Percentiles rank a stretch among this genome's conserved stretches.
Evolutionary conservation across 345 rosid species (phyloP).

Genomic region (Barbarea vulgaris): DNA sequence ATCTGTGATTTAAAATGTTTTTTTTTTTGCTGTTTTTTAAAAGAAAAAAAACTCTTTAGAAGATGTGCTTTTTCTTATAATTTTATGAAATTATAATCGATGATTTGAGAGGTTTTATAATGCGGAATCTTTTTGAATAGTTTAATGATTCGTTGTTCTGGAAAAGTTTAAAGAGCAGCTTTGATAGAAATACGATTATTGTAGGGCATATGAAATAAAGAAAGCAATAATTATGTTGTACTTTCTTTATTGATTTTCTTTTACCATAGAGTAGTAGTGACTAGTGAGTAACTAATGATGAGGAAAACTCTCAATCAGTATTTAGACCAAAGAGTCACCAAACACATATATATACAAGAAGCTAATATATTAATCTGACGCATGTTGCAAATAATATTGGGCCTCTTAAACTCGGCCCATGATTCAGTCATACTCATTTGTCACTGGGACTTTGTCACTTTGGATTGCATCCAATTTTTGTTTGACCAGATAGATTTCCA

Average conservation of each 20-base stretch:
- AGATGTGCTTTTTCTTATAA: slow-evolving; percentile 8
- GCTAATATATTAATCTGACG: neutral
- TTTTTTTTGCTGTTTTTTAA: neutral
- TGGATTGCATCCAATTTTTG: neutral
- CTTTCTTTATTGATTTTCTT: neutral
- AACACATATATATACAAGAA: too few relatives aligned
- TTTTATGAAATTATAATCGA: slow-evolving; percentile 16
- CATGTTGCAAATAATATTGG: neutral
- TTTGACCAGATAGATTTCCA: too few relatives aligned
- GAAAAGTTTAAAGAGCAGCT: neutral
- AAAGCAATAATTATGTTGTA: neutral
- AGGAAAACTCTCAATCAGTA: neutral
- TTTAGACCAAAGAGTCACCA: neutral
- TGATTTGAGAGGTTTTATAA: slow-evolving; percentile 1
- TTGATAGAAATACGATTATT: neutral
- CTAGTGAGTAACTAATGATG: neutral
- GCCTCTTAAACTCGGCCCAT: neutral
- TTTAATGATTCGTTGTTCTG: slow-evolving; percentile 1
- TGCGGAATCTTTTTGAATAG: slow-evolving; percentile 26
- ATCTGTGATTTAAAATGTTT: slow-evolving; percentile 1
- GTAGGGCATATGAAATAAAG: slow-evolving; percentile 16
- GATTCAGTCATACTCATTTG: too few relatives aligned
- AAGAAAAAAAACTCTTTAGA: slow-evolving; percentile 25
- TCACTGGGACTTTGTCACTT: too few relatives aligned
- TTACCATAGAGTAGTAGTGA: too few relatives aligned